These are phyloP conservation scores for Fonsecaea multimorphosa DNA, from an alignment of 2,329 filamentous ascomycete genomes.

Conservation along the genomic window DNA sequence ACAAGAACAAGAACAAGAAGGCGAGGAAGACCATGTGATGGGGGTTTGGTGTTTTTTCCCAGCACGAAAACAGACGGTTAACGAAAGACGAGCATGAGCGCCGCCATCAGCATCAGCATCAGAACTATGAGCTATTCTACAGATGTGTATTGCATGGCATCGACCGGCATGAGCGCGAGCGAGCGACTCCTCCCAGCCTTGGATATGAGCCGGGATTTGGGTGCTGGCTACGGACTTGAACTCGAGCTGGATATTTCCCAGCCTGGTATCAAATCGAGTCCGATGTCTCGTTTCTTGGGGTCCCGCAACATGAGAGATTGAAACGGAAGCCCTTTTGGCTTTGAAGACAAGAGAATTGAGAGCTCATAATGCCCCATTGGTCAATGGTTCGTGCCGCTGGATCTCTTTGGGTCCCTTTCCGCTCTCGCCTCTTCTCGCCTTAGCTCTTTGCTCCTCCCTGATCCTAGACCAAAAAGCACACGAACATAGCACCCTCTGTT, in stretches of 20 bases:
- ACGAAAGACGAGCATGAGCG: too few species aligned
- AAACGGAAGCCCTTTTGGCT: neutral
- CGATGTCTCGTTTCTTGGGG: neutral
- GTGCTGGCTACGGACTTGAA: too few species aligned
- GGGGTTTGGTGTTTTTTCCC: neutral
- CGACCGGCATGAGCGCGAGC: neutral
- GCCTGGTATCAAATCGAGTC: neutral
- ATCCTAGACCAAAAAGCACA: too few species aligned
- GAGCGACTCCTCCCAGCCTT: neutral
- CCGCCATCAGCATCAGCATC: neutral
- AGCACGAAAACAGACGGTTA: too few species aligned
- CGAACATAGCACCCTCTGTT: too few species aligned
- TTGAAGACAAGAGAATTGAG: neutral
- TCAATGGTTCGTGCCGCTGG: too few species aligned
- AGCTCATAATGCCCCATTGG: too few species aligned
- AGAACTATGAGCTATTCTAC: neutral
- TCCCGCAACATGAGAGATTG: neutral
- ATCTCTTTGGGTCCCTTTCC: too few species aligned
- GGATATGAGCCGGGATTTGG: neutral
- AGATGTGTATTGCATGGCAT: neutral
- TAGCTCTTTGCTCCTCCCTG: too few species aligned
- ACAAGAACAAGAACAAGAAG: constrained; percentile 20
- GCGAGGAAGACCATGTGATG: constrained; percentile 31
- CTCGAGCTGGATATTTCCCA: neutral
- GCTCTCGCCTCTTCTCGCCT: too few species aligned